A percentile compares a stretch with the other conserved stretches of the same genome.
Conservation (phyloP, 2,329 filamentous ascomycete species). For the Massarina eburnea region DNA sequence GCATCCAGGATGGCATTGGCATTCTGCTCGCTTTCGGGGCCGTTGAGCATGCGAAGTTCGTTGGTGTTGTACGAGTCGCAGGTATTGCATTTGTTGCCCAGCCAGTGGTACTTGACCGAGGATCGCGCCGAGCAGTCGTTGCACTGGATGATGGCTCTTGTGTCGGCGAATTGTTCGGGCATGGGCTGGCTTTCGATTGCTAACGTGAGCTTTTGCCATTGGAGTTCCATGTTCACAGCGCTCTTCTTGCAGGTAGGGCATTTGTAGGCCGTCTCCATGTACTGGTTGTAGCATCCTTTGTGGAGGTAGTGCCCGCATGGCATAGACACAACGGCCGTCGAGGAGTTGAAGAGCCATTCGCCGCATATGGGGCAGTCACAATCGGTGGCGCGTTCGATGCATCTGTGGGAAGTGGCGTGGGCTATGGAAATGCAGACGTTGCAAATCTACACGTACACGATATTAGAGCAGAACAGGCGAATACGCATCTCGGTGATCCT, state of each 20-base stretch:
- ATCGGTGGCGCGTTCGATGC: constrained; percentile 90
- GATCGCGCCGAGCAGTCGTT: constrained; percentile 93
- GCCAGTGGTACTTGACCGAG: constrained; percentile 88
- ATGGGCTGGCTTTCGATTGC: constrained; percentile 89
- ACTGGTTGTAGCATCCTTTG: constrained; percentile 81
- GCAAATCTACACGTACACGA: constrained; percentile 55
- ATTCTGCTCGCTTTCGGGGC: constrained; percentile 37
- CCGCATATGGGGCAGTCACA: constrained; percentile 96
- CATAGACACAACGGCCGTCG: constrained; percentile 88
- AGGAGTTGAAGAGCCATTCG: constrained; percentile 94
- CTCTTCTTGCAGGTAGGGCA: constrained; percentile 97
- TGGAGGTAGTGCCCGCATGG: constrained; percentile 95
- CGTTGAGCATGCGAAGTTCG: constrained; percentile 49
- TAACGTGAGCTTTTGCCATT: constrained; percentile 87
- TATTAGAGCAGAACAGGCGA: constrained; percentile 24
- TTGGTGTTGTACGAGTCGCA: constrained; percentile 58
- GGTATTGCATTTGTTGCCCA: constrained; percentile 81
- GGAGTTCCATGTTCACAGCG: constrained; percentile 94
- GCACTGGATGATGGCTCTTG: constrained; percentile 81
- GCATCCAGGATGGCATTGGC: constrained; percentile 37
- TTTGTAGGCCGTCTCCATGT: constrained; percentile 89
- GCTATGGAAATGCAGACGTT: constrained; percentile 92
- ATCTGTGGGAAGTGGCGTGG: constrained; percentile 82
- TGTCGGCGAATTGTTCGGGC: constrained; percentile 78
- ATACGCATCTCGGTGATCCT: constrained; percentile 11